Evolutionary conservation across 2,329 filamentous ascomycete species (phyloP).

Genomic region (Clonostachys rhizophaga): DNA sequence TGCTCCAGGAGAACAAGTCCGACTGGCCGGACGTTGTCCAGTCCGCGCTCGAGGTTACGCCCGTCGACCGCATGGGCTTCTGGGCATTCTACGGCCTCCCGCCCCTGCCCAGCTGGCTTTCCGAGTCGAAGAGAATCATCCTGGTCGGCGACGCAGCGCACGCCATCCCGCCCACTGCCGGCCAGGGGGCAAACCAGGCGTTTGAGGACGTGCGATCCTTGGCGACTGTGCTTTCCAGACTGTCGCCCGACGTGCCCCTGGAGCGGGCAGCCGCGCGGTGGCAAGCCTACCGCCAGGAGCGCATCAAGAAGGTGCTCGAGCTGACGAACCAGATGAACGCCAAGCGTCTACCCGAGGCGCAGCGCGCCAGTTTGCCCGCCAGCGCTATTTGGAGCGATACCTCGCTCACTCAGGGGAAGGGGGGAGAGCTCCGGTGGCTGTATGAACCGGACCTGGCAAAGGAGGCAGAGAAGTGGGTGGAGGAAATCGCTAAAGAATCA

Average conservation of each 20-base stretch:
- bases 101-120: conserved; percentile 37
- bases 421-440: conserved; percentile 31
- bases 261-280: conserved; percentile 28
- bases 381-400: conserved; percentile 9
- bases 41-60: conserved; percentile 20
- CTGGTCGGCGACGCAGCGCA: conserved; percentile 44
- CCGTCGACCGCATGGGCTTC: conserved; percentile 27
- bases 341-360: conserved; percentile 32
- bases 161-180: conserved; percentile 39
- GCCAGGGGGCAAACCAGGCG: conserved; percentile 40
- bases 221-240: conserved; percentile 26
- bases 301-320: conserved; percentile 39
- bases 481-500: background rate
- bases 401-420: background rate
- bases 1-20: conserved; percentile 23
- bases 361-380: conserved; percentile 11
- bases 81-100: conserved; percentile 47
- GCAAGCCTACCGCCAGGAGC: conserved; percentile 40
- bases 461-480: conserved; percentile 19
- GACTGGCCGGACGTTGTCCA: conserved; percentile 27
- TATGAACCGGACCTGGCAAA: conserved; percentile 31
- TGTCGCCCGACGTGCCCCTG: conserved; percentile 8
- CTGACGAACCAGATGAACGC: conserved; percentile 43
- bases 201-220: conserved; percentile 45
- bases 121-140: conserved; percentile 25